phyloP scores from a whole-genome alignment of 352 stramenopile genomes.

The Blastocystis sp. region DNA sequence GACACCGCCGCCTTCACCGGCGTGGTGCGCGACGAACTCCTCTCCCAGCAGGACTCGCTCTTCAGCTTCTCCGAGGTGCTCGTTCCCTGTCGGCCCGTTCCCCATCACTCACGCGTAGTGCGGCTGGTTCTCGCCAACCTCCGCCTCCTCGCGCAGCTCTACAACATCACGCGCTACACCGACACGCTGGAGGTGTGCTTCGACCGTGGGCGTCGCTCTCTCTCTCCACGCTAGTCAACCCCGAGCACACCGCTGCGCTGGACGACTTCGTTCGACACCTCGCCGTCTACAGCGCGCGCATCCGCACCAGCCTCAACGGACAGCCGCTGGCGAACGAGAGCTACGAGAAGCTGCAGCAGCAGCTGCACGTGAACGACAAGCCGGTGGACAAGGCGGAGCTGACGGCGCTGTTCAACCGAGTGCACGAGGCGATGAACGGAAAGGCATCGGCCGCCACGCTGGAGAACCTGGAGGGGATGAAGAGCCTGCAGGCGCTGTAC shows the following conservation, averaged over 20 bases:
- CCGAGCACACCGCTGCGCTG: not conserved
- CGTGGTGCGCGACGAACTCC: not conserved
- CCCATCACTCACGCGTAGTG: not conserved
- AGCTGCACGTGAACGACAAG: not conserved
- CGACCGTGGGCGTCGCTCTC: not conserved
- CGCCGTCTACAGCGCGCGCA: not conserved
- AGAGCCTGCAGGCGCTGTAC: not conserved
- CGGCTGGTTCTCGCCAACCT: not conserved
- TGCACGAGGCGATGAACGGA: not conserved
- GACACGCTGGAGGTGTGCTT: not conserved
- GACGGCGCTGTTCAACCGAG: not conserved
- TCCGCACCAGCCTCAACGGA: not conserved
- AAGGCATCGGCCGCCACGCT: not conserved
- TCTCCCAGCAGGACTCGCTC: not conserved
- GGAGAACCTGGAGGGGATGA: too few species aligned
- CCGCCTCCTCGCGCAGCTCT: not conserved
- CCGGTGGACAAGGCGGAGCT: not conserved
- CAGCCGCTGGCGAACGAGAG: not conserved
- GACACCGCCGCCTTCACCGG: not conserved
- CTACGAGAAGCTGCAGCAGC: not conserved
- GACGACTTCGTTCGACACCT: not conserved
- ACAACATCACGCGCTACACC: not conserved
- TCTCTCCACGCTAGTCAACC: not conserved
- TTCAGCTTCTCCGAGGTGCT: slow-evolving; percentile 31
- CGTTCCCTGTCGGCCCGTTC: not conserved